Evolutionary conservation across 2,329 filamentous ascomycete species (phyloP), one percentile per base, ranked within the genome.

Genomic region (Aspergillus japonicus): DNA sequence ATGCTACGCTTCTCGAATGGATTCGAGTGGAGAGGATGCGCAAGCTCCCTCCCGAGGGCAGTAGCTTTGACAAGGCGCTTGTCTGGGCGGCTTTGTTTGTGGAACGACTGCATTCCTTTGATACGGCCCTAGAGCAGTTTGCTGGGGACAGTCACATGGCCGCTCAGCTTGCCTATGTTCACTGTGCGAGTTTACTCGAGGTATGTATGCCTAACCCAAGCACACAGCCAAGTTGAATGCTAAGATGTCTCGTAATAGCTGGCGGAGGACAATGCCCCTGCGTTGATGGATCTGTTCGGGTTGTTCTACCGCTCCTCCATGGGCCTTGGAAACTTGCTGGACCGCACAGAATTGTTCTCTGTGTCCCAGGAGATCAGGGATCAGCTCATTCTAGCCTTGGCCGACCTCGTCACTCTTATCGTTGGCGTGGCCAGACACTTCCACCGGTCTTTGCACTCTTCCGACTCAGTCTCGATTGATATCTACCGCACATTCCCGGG

Each of bases 271-370:
- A 80, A 83, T 58, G 74, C 77, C 6, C 64, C 71, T 0, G 81
- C 81, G 2, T 71, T 85, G 16, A 78, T 84, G 62, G 77, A 75
- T 47, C 76, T 78, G 2, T 85, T 85, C 60, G 78, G 77, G 2
- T 77, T 84, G 56, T 81, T 85, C 62, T 83, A 83, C 70, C 78
- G 80, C 58, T 69, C 77, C 71, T 69, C 80, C 67, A 47, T 71
- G 75, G 57, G 75, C 68, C 3, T 78, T 76, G 57, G 77, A 66
- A 57, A 75, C 56, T 73, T 80, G 0, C 73, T 84, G 12, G 66
- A 83, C 56, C 77, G 80, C 12, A 76, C 80, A 11, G 76, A 80
- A 57, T 66, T 83, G 0, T 75, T 84, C 50, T 67, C 72, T n/a
- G 74, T 79, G 5, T 79, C 80, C 5, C 70, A 77, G 19, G 76